Base-by-base conservation (phyloP, 352 stramenopile genomes). In the Blastocystis sp. region DNA sequence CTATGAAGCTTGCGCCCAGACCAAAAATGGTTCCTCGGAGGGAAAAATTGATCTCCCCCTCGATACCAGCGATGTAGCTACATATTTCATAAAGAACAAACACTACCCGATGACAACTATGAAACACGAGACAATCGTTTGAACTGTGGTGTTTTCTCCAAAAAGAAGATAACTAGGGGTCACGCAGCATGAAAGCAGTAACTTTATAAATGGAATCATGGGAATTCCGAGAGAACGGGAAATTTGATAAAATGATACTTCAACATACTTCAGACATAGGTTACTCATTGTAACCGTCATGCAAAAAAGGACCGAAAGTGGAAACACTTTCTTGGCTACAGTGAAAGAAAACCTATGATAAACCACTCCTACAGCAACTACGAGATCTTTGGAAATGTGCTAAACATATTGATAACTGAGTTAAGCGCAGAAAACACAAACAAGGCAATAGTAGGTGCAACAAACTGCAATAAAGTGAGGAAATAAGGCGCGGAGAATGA, bases 141-240 rank as follows among this genome's bases (percentile, higher is more conserved):
- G 73, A 26, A 56, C 29, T 13, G 73, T 84, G 2, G 73, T 66
- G 34, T 63, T 66, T 41, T 84, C 73, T 45, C 73, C 73, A 43
- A 66, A 84, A 11, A 84, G 43, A 15, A 84, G 11, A 50, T 84
- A 84, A 68, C 73, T 84, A 23, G 18, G 0, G 1, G 53, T 84
- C 18, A 84, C 11, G 18, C 11, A 13, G 0, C 13, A 3, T 23
- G n/a, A 26, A 56, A 45, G 47, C 1, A 4, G 37, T 1, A 69
- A 84, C 73, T 84, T 84, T 66, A 84, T 84, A 29, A 84, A 45
- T 7, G 73, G 73, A 68, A 84, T 84, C 73, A 84, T 84, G 3
- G 73, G 73, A 45, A 84, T 84, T 4, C 73, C 73, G 15, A 84
- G 56, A 6, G 73, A 84, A 9, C 73, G 73, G 2, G 73, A 84